Base-by-base conservation (phyloP, 2,329 filamentous ascomycete genomes). In the Hawksworthiomyces lignivorus region DNA sequence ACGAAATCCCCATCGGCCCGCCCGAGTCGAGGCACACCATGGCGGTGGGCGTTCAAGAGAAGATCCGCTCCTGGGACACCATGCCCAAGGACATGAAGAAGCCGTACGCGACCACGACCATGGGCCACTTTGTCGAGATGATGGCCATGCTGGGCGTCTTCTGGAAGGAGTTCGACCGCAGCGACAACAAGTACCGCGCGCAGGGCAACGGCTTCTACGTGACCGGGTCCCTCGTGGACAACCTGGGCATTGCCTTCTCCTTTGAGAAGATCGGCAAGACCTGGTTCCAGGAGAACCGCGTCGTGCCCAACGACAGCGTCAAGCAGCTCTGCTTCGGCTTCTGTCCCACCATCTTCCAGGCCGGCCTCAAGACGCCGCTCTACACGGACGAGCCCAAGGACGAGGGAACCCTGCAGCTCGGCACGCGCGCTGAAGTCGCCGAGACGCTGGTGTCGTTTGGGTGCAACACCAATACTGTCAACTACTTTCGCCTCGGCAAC, bases 101-200 rank as follows among this genome's bases (percentile, higher is more conserved):
- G 27, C 70, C 70, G 0, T 74, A 72, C 40, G 70, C 69, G 3
- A 75, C 68, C 1, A 74, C 68, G 0, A 69, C 71, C 24, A 70
- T 75, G 48, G 74, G 69, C 45, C 72, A 76, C 48, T 54, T 75
- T 3, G 57, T 76, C 22, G 72, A 75, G 58, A 68, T 75, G 43
- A 62, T 70, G 29, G 69, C 69, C 3, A 66, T 70, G 41, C 57
- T 76, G 15, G 72, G 74, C 8, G 63, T 79, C 9, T 66, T 77
- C 54, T 79, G 75, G 75, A 73, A 70, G 44, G 69, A 73, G 38
- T 78, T 78, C 49, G 70, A 77, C 48, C 63, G 71, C 30, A 66
- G 56, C n/a, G 58, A 58, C 14, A 70, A 77, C 50, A 66, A 67
- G 15, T 71, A 76, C 36, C 68, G 68, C 19, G 73, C 68, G 2